Evolutionary conservation across 805 yeast species (phyloP).

Genomic region (Zygoascus flipseniorum): DNA sequence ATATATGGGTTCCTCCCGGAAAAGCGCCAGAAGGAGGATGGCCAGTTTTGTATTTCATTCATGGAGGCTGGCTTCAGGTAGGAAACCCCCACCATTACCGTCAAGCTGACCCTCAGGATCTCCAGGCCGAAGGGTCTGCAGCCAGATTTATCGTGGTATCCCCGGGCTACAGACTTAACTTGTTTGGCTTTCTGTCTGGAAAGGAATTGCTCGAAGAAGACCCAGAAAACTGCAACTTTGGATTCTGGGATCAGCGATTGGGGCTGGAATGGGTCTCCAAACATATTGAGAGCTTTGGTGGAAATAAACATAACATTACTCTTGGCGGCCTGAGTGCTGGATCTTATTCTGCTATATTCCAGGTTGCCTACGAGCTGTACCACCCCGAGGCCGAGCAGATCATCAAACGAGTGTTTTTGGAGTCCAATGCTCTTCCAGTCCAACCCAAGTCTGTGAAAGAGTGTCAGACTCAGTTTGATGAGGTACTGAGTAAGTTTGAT

Average conservation of each 20-base stretch:
- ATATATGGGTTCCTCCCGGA: slow-evolving; percentile 34
- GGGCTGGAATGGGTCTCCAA: slow-evolving; percentile 37
- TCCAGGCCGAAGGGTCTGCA: slow-evolving; percentile 9
- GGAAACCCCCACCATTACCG: slow-evolving; percentile 19
- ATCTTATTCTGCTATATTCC: slow-evolving; percentile 33
- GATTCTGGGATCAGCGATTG: slow-evolving; percentile 37
- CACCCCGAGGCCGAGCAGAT: slow-evolving; percentile 33
- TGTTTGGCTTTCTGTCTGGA: slow-evolving; percentile 34
- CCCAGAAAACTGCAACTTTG: slow-evolving; percentile 29
- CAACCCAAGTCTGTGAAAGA: slow-evolving; percentile 35
- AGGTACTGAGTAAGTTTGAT: slow-evolving; percentile 25
- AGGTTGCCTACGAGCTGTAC: slow-evolving; percentile 35
- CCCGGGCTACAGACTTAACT: slow-evolving; percentile 33
- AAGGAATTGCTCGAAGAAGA: slow-evolving; percentile 28
- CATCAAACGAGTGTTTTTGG: slow-evolving; percentile 31
- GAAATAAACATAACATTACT: slow-evolving; percentile 33
- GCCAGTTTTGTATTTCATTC: slow-evolving; percentile 36
- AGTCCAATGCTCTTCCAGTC: slow-evolving; percentile 31
- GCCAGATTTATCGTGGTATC: slow-evolving; percentile 30
- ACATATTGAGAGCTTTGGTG: slow-evolving; percentile 35
- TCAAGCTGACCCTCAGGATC: slow-evolving; percentile 10
- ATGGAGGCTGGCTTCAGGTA: slow-evolving; percentile 38
- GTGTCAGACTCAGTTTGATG: slow-evolving; percentile 31
- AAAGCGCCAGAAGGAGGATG: slow-evolving; percentile 33
- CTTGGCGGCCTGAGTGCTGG: slow-evolving; percentile 39